Percentiles rank a stretch among this genome's conserved stretches.
Conservation (phyloP, 2,329 filamentous ascomycete species). For the Trichophyton rubrum region DNA sequence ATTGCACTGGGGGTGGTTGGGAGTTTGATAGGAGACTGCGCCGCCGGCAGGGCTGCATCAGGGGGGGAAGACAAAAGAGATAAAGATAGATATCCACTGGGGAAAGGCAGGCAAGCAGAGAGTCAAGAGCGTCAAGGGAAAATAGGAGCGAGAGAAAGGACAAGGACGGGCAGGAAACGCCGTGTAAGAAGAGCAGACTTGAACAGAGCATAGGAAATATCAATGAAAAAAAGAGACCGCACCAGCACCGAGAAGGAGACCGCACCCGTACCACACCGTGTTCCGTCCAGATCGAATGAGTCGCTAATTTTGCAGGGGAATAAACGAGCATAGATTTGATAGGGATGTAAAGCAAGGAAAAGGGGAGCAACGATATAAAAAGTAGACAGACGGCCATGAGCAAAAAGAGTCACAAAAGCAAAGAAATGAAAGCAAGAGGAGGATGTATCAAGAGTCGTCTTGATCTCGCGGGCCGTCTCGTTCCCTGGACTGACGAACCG, state of each 20-base stretch:
- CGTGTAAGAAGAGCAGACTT: background rate
- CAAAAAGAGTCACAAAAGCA: too few species aligned
- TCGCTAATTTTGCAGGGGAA: background rate
- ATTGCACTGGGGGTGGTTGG: too few species aligned
- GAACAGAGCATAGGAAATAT: background rate
- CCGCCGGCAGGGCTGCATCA: too few species aligned
- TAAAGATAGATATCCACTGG: too few species aligned
- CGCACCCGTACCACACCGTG: conserved; percentile 2
- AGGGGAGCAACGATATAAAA: background rate
- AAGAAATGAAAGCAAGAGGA: background rate
- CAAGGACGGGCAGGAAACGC: background rate
- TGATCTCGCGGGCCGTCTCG: background rate
- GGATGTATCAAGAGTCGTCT: background rate
- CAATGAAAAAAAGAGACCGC: background rate
- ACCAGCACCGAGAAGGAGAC: background rate
- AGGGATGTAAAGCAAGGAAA: background rate
- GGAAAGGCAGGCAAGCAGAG: too few species aligned
- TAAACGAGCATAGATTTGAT: background rate
- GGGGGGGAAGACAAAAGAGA: too few species aligned
- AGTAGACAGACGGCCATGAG: too few species aligned
- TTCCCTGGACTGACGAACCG: conserved; percentile 36
- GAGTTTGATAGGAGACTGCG: too few species aligned
- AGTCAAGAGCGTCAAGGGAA: background rate
- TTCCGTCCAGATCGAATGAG: background rate
- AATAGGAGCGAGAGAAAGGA: background rate